A percentile compares a stretch with the other conserved stretches of the same genome.
Evolutionary conservation across 352 stramenopile species (phyloP).

Genomic region (Pythium periplocum): DNA sequence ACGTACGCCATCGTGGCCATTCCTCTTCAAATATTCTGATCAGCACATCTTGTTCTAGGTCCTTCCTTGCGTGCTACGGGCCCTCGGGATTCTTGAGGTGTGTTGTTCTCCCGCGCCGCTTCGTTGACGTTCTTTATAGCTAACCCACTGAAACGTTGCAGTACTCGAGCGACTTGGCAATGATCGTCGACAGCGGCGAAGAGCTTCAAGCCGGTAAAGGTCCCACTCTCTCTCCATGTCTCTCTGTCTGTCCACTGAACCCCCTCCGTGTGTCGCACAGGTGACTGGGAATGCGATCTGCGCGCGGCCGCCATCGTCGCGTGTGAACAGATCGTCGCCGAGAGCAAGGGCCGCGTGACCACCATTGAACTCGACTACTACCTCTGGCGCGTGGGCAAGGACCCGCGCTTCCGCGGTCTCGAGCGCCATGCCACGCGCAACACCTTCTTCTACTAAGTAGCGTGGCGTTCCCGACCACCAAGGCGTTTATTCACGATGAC

Average conservation of each 20-base stretch:
- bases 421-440: conserved; percentile 67
- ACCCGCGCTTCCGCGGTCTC: conserved; percentile 55
- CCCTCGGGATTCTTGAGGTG: conserved; percentile 69
- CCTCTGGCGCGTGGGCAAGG: conserved; percentile 74
- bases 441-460: conserved; percentile 16
- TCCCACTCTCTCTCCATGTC: no score
- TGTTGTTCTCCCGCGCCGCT: not conserved
- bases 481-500: no score
- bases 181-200: conserved; percentile 37
- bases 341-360: conserved; percentile 39
- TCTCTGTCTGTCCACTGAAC: not conserved
- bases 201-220: conserved; percentile 30
- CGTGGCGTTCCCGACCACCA: no score
- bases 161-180: conserved; percentile 52
- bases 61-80: conserved; percentile 66
- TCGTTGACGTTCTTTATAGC: not conserved
- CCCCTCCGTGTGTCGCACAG: not conserved
- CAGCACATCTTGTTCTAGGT: conserved; percentile 22
- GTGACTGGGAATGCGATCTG: conserved; percentile 52
- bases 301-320: conserved; percentile 61
- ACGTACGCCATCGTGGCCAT: conserved; percentile 1
- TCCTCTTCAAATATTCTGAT: no score
- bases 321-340: conserved; percentile 57
- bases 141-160: conserved; percentile 10
- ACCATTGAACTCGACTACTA: conserved; percentile 55